Base-by-base conservation (phyloP, 176 grass and related monocot species). In the Saccharum spontaneum region DNA sequence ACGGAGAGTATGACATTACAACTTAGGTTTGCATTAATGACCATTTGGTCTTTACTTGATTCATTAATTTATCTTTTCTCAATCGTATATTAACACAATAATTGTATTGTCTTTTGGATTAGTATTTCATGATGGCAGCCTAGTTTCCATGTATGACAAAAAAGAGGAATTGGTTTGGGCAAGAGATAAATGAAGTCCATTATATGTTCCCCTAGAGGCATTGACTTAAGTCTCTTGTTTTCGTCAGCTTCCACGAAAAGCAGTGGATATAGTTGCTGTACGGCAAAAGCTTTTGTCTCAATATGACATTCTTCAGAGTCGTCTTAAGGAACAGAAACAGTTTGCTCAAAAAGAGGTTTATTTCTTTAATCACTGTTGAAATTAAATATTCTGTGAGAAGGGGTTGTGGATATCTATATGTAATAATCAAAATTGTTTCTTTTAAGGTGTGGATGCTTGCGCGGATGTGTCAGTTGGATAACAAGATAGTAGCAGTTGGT, bases 381-480 rank as follows among this genome's bases (percentile, higher is more conserved):
- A 74, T 24, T 69, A 81, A 71, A 89, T 69, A 46, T 48, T 78
- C 48, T 76, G 18, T 40, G 10, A 54, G 15, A 37, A 73, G 43
- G 43, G 59, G 46, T 67, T 76, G 39, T 84, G 20, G 33, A 78
- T 79, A 90, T 13, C 57, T 76, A 69, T 14, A 76, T 62, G 14
- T 73, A 44, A 86, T 40, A 13, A 54, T 37, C 31, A 67, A 20
- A 62, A 40, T 23, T 82, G 52, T 86, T 95, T 62, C 57, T 77
- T 59, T 76, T 43, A 88, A 98, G 96, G 91, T 98, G 16, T 98
- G 96, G 96, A 94, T 95, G 91, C 69, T 98, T 76, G 96, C 96
- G 44, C 81, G 96, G 65, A 95, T 98, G 96, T 89, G 80, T 86
- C 96, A 95, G 71, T 86, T 98, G 88, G 96, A 95, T 83, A 98